phyloP scores from a whole-genome alignment of 2,329 filamentous ascomycete genomes.

The Penicillium frequentans region DNA sequence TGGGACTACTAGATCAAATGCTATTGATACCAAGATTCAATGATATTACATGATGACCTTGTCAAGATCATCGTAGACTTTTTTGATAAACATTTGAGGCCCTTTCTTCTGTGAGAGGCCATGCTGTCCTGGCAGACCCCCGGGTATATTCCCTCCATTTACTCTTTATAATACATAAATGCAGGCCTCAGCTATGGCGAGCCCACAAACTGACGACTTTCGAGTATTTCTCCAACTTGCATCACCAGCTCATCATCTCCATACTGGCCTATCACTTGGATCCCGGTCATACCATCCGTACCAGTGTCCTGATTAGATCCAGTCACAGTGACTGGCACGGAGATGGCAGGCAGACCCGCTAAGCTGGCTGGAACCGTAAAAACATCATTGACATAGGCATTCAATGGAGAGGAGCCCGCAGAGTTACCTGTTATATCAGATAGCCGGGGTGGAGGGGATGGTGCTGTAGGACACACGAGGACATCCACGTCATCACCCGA shows the following conservation, averaged over 20 bases:
- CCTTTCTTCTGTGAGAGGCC: not conserved
- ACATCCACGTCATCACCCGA: conserved; percentile 65
- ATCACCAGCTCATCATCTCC: conserved; percentile 47
- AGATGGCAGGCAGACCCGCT: conserved; percentile 85
- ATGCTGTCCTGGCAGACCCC: not conserved
- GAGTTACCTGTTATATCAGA: conserved; percentile 49
- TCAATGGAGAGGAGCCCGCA: conserved; percentile 52
- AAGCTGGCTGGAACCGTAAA: conserved; percentile 94
- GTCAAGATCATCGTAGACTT: not conserved
- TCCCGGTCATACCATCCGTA: conserved; percentile 33
- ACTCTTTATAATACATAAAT: not conserved
- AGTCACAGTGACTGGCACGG: conserved; percentile 64
- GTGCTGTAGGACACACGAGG: conserved; percentile 82
- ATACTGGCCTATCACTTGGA: conserved; percentile 51
- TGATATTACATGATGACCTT: not conserved
- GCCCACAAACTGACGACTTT: conserved; percentile 23
- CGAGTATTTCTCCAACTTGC: conserved; percentile 38
- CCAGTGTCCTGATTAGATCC: conserved; percentile 4
- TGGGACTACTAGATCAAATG: not conserved
- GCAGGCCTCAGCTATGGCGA: conserved; percentile 15
- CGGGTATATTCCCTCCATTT: not conserved
- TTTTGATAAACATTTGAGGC: not conserved
- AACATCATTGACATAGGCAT: conserved; percentile 88
- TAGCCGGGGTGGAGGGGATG: conserved; percentile 69
- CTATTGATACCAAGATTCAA: conserved; percentile 18